A percentile compares a stretch with the other conserved stretches of the same genome.
Conservation (phyloP, 192 early-diverging fungal species). For the Coemansia sp. region DNA sequence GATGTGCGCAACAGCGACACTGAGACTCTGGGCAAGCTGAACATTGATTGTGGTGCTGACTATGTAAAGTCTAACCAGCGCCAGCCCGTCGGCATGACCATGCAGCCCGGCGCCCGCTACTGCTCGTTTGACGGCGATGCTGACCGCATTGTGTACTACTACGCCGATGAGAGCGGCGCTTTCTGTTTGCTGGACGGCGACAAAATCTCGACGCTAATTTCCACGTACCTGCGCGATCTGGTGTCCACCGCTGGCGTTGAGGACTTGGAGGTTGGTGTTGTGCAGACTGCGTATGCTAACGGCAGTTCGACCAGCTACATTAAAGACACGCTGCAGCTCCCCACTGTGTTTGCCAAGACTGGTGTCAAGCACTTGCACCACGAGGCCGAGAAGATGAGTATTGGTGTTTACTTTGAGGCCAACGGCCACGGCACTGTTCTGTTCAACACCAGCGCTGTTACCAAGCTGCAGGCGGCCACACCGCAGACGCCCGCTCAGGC, state of each 20-base stretch:
- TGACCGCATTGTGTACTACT: slow-evolving; percentile 98
- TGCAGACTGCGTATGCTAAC: slow-evolving; percentile 99
- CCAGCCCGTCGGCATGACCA: slow-evolving; percentile 66
- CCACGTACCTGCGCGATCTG: slow-evolving; percentile 90
- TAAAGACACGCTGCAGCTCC: slow-evolving; percentile 84
- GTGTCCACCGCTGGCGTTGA: slow-evolving; percentile 76
- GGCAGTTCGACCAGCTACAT: slow-evolving; percentile 94
- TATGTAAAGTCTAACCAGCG: slow-evolving; percentile 92
- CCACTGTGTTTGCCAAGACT: slow-evolving; percentile 92
- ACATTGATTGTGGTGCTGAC: slow-evolving; percentile 95
- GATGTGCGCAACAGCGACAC: slow-evolving; percentile 77
- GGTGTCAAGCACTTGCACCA: slow-evolving; percentile 99
- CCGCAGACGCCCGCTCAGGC: slow-evolving; percentile 70
- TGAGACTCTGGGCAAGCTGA: slow-evolving; percentile 70
- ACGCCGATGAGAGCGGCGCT: slow-evolving; percentile 63
- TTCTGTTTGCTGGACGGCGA: slow-evolving; percentile 98
- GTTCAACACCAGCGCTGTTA: slow-evolving; percentile 86
- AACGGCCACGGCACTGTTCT: slow-evolving; percentile 99
- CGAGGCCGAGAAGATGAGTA: slow-evolving; percentile 93
- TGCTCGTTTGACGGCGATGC: slow-evolving; percentile 98
- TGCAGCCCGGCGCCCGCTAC: slow-evolving; percentile 69
- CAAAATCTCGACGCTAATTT: slow-evolving; percentile 95
- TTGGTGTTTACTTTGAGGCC: slow-evolving; percentile 99
- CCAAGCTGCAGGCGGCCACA: slow-evolving; percentile 22
- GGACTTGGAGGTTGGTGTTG: slow-evolving; percentile 85